Conservation (phyloP, 176 grass and related monocot species). For the Phoenix roebelenii region DNA sequence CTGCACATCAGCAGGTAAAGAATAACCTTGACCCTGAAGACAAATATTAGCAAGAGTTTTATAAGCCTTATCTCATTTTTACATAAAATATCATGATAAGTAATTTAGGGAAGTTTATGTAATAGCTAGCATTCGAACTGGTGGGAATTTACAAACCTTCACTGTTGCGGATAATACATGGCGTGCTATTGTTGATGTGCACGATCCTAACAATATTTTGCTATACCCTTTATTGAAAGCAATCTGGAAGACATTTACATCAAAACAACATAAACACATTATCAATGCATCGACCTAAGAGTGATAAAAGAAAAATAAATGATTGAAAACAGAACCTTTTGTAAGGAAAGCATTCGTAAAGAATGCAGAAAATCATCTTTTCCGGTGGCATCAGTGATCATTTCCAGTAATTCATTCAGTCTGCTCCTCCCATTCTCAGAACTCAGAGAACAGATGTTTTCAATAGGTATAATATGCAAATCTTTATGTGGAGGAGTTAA, state of each 20-base stretch:
- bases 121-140: no score
- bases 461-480: constrained; percentile 43
- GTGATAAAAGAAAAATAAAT: constrained; percentile 5
- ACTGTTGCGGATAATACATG: constrained; percentile 73
- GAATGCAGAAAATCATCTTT: constrained; percentile 65
- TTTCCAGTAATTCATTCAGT: constrained; percentile 31
- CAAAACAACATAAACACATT: no score
- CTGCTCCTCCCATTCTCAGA: constrained; percentile 15
- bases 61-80: no score
- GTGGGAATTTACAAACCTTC: constrained; percentile 40
- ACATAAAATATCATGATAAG: no score
- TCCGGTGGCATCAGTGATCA: constrained; percentile 62
- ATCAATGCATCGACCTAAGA: no score
- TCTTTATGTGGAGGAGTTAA: constrained; percentile 34
- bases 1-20: constrained; percentile 92
- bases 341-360: constrained; percentile 54
- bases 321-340: constrained; percentile 38
- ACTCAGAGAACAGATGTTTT: constrained; percentile 32
- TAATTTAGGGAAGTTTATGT: no score
- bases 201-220: constrained; percentile 81
- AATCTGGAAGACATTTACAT: constrained; percentile 37
- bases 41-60: not conserved
- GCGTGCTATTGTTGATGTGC: constrained; percentile 64
- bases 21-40: constrained; percentile 73
- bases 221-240: constrained; percentile 59